Evolutionary conservation across 148 eudicot genomes (phyloP).

Genomic region (Agrostemma githago): DNA sequence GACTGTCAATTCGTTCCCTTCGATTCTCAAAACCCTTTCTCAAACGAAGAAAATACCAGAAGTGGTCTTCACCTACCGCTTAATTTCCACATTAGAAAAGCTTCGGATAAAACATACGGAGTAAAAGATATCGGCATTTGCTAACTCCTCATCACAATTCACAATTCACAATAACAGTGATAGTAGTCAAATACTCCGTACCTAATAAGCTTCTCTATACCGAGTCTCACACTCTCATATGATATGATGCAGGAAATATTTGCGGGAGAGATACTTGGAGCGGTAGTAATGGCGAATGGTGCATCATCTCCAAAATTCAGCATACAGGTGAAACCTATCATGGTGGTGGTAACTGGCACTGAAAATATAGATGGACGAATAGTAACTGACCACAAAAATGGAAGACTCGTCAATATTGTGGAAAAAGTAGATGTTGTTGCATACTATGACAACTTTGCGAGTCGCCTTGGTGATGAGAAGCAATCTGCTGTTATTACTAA

Average conservation of each 20-base stretch:
- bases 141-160: slow-evolving; percentile 30
- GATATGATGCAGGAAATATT: slow-evolving; percentile 50
- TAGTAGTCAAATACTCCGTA: background rate
- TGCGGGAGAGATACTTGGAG: slow-evolving; percentile 82
- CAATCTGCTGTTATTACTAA: slow-evolving; percentile 49
- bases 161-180: too few species aligned
- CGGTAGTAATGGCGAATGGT: slow-evolving; percentile 47
- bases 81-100: slow-evolving; percentile 41
- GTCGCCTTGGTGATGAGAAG: slow-evolving; percentile 52
- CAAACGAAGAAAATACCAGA: slow-evolving; percentile 51
- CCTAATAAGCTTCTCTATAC: too few species aligned
- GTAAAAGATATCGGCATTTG: slow-evolving; percentile 69
- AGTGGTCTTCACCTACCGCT: slow-evolving; percentile 38
- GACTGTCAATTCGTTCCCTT: slow-evolving; percentile 31
- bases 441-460: slow-evolving; percentile 47
- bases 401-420: slow-evolving; percentile 43
- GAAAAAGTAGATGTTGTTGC: slow-evolving; percentile 40
- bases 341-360: slow-evolving; percentile 44
- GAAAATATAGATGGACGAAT: slow-evolving; percentile 61
- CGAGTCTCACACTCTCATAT: background rate
- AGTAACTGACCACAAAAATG: slow-evolving; percentile 34
- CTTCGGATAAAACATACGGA: slow-evolving; percentile 41
- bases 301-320: slow-evolving; percentile 27
- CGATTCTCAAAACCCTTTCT: slow-evolving; percentile 29
- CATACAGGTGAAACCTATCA: slow-evolving; percentile 34